A percentile compares a stretch with the other conserved stretches of the same genome.
Conservation (phyloP, 2,329 filamentous ascomycete species). For the Blumeriella jaapii region DNA sequence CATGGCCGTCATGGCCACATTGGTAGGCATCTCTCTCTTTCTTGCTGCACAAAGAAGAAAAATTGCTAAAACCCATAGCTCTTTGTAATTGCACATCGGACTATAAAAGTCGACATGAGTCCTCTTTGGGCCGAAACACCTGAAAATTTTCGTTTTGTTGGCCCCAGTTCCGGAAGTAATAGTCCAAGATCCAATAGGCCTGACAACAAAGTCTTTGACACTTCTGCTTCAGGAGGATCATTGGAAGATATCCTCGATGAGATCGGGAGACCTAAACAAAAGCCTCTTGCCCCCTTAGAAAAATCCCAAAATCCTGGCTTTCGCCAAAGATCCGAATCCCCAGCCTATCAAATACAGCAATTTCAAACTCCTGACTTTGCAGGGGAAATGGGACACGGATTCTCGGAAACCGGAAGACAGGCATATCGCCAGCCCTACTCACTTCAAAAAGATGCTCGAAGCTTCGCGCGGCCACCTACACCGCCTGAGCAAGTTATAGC, state of each 20-base stretch:
- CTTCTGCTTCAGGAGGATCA: slow-evolving; percentile 25
- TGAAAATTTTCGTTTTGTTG: slow-evolving; percentile 15
- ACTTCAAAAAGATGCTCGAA: too few species aligned
- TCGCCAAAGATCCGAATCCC: too few species aligned
- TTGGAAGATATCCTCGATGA: slow-evolving; percentile 39
- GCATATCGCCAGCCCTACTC: not conserved
- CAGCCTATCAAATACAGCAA: too few species aligned
- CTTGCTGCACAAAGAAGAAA: not conserved
- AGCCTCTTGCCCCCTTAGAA: too few species aligned
- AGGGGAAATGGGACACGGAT: too few species aligned
- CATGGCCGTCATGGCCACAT: slow-evolving; percentile 41
- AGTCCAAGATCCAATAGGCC: slow-evolving; percentile 21
- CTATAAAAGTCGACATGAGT: slow-evolving; percentile 28
- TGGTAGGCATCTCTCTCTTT: slow-evolving; percentile 32
- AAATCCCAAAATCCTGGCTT: too few species aligned
- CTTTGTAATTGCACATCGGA: slow-evolving; percentile 10
- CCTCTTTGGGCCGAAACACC: slow-evolving; percentile 36
- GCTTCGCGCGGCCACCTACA: not conserved
- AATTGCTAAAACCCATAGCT: slow-evolving; percentile 15
- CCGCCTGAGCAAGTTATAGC: not conserved
- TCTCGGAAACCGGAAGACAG: too few species aligned
- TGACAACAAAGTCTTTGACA: not conserved
- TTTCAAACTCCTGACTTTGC: too few species aligned
- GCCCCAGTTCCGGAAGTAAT: slow-evolving; percentile 11
- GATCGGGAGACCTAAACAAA: too few species aligned